Evolutionary conservation across 805 yeast genomes (phyloP), one percentile per base, ranked within the genome.

Genomic region (Scheffersomyces lignosus): DNA sequence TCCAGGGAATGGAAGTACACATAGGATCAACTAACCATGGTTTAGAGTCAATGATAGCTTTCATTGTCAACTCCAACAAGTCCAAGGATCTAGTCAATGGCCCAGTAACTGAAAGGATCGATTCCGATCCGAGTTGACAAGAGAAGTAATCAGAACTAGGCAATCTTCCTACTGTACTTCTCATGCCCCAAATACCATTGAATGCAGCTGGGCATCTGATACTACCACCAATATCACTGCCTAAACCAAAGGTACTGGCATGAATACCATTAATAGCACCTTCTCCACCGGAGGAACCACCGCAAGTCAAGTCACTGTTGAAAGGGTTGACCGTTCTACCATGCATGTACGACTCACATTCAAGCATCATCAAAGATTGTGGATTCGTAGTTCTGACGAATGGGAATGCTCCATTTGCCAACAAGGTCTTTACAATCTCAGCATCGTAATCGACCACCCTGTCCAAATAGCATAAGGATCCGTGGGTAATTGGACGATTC

Each of bases 231-330:
- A 75, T 75, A 37, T 76, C 80, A 36, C 73, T 56, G n/a, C 69
- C 70, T 9, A 62, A 40, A 15, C 66, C 67, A 31, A 54, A 23
- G 1, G 29, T 59, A 14, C 73, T 60, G 8, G 78, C 80, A 6
- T 75, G 73, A 45, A 50, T 54, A 4, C 70, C 72, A n/a, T 66
- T 56, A 20, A 73, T 47, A 1, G 77, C 73, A 18, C 75, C 73
- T 44, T 74, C 79, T 10, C 81, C 81, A 18, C 77, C 74, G 15
- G 77, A 65, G 2, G 80, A 73, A 3, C 82, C 83, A 25, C 81
- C 81, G 5, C 77, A 61, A 5, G 75, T 60, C 40, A 70, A 58
- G 2, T 34, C 32, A n/a, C 41, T 38, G 33, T 54, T 54, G 39
- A 31, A 33, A 1, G 60, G 41, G 28, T 55, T 55, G 10, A 35